Evolutionary conservation across 2,329 filamentous ascomycete species (phyloP), one percentile per base, ranked within the genome.

Genomic region (Colletotrichum navitas): DNA sequence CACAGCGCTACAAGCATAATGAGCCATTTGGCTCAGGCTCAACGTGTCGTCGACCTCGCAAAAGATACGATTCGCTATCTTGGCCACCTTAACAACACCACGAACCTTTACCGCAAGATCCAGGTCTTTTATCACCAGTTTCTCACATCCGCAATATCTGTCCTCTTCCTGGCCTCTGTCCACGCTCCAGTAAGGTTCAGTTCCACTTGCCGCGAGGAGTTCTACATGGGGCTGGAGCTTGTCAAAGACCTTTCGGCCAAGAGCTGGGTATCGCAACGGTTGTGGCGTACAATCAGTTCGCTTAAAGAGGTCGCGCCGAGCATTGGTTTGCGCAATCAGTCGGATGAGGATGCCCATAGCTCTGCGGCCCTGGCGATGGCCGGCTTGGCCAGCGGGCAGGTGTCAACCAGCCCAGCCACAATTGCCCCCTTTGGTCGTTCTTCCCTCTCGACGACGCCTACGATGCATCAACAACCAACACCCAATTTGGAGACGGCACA

Each of bases 91-190:
- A 93, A 94, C 80, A 90, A 88, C 77, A 92, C 90, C 1, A 90
- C 90, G 0, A 90, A 92, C 71, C 86, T 94, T 3, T 94, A 95
- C 79, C 86, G 89, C 45, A 88, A 86, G 43, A 88, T 92, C 63
- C 92, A 94, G 80, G 89, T 92, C 8, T 92, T 94, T 78, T 94
- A 94, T 82, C 92, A 95, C 79, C 93, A 94, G 76, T 95, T 95
- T 76, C 85, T 95, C 26, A 90, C 92, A 1, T 93, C 91, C 0
- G 91, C 92, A 1, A 89, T 95, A 26, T 91, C 92, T 0, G 92
- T 93, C 3, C 84, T 95, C 16, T 94, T 95, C 77, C 86, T 95
- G 1, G 93, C 92, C 1, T 92, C 92, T 0, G 92, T 91, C 3
- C 93, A 95, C 76, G 91, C 92, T 0, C 92, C 93, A 0, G 87